Conservation (phyloP, 2,329 filamentous ascomycete species). For the Cladosporium colombiae region DNA sequence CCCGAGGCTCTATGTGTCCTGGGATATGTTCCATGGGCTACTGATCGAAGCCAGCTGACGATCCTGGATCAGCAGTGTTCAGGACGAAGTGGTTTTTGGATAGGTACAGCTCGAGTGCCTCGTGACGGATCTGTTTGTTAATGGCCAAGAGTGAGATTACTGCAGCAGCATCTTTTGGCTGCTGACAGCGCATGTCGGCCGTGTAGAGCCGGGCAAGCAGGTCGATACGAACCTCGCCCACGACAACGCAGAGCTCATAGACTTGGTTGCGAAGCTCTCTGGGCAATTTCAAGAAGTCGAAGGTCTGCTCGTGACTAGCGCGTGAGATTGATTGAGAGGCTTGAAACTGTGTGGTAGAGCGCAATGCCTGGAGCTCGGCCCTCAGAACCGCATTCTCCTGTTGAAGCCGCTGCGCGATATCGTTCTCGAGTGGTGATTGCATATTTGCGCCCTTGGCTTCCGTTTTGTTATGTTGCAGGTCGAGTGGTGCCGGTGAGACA, state of each 20-base stretch:
- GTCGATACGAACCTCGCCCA: background rate
- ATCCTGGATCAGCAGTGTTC: background rate
- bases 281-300: background rate
- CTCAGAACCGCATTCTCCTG: background rate
- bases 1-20: background rate
- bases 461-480: background rate
- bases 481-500: background rate
- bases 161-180: background rate
- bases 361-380: background rate
- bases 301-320: background rate
- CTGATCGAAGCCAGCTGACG: too few species aligned
- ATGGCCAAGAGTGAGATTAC: background rate
- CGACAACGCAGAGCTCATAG: background rate
- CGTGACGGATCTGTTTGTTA: background rate
- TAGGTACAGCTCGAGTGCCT: background rate
- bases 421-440: background rate
- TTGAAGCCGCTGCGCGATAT: background rate
- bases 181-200: background rate
- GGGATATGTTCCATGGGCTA: background rate
- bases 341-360: background rate
- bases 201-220: background rate
- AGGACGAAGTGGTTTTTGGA: background rate
- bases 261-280: background rate
- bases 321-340: too few species aligned
- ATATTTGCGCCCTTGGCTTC: background rate